Conservation (phyloP, 164 flowering plant genomes). For the Sedum album region DNA sequence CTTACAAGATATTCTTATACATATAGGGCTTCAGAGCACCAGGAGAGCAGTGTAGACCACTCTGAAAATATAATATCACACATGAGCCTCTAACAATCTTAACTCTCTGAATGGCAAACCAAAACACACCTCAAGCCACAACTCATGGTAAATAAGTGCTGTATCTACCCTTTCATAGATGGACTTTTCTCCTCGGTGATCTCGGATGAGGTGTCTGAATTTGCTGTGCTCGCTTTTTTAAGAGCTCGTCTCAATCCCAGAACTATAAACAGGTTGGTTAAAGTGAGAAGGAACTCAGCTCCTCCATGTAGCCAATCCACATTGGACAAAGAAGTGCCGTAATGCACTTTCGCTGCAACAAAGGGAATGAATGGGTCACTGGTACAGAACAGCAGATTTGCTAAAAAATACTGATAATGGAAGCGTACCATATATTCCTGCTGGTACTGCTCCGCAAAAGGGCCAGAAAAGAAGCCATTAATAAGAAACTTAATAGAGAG, state of each 20-base stretch:
- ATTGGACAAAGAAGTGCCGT: constrained; percentile 89
- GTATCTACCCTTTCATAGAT: not conserved
- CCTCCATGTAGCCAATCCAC: constrained; percentile 97
- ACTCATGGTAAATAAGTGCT: too few relatives aligned
- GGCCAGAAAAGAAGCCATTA: constrained; percentile 12
- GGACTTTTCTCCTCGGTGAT: constrained; percentile 18
- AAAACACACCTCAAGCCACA: too few relatives aligned
- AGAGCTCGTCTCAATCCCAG: constrained; percentile 69
- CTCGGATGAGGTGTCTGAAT: constrained; percentile 20
- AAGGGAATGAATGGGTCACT: not conserved
- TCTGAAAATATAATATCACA: too few relatives aligned
- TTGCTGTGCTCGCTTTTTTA: constrained; percentile 30
- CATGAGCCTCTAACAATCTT: too few relatives aligned
- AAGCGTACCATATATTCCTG: constrained; percentile 86
- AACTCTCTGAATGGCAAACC: too few relatives aligned
- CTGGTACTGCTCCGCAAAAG: constrained; percentile 58
- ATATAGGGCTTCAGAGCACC: too few relatives aligned
- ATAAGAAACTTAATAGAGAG: not conserved
- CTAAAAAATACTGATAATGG: not conserved
- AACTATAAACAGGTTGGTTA: constrained; percentile 84
- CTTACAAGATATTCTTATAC: too few relatives aligned
- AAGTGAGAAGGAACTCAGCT: constrained; percentile 83
- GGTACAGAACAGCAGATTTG: not conserved
- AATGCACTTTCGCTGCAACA: constrained; percentile 80
- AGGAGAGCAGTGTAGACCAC: too few relatives aligned